Evolutionary conservation across 2,329 filamentous ascomycete genomes (phyloP).

Genomic region (Sporothrix luriei): DNA sequence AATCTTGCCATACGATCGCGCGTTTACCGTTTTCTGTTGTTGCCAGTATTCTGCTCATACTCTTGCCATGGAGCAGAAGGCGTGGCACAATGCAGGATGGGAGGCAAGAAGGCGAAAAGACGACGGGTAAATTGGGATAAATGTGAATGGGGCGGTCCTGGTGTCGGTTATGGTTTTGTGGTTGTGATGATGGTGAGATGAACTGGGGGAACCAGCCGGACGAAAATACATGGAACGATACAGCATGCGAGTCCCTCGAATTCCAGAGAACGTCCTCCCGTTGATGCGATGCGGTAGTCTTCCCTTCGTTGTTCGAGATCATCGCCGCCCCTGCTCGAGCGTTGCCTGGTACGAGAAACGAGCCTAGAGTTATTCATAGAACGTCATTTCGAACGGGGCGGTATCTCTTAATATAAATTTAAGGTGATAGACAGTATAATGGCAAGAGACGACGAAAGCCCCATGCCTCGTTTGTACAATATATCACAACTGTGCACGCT

Average conservation of each 20-base stretch:
- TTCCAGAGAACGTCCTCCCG: slow-evolving; percentile 1
- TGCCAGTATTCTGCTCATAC: no score
- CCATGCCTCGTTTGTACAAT: not conserved
- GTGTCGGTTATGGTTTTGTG: not conserved
- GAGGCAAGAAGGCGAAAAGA: not conserved
- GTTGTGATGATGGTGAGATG: not conserved
- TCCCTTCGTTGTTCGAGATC: not conserved
- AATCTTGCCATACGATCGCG: no score
- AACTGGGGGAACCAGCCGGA: not conserved
- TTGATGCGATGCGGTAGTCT: no score
- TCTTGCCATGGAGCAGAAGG: no score
- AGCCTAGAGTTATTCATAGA: not conserved
- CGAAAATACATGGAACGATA: not conserved
- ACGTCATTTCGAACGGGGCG: not conserved
- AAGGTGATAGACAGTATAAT: not conserved
- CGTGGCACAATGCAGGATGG: no score
- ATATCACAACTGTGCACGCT: no score
- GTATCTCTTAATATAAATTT: not conserved
- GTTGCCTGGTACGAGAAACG: not conserved
- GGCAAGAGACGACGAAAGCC: not conserved
- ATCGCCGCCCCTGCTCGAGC: no score
- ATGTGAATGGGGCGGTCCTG: not conserved
- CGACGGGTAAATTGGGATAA: slow-evolving; percentile 17
- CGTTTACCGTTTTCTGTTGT: no score
- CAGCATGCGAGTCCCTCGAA: not conserved